A percentile compares a stretch with the other conserved stretches of the same genome.
These are phyloP conservation scores for Pseudocercospora eumusae DNA, from an alignment of 2,329 filamentous ascomycete species.

Conservation along the genomic window DNA sequence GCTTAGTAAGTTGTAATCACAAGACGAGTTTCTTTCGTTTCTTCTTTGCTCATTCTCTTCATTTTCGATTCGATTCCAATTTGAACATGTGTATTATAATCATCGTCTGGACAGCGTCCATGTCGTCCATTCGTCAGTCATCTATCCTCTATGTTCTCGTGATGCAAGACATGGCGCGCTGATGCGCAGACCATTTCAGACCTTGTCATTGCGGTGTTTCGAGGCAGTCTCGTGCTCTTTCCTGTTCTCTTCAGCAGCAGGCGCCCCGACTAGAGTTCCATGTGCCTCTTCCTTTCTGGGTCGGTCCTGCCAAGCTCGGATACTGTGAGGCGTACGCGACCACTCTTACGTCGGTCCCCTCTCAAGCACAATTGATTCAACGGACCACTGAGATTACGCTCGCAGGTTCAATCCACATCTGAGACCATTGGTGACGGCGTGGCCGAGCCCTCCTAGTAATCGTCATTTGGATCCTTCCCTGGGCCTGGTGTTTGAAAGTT, in stretches of 20 bases:
- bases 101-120: not conserved
- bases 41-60: not conserved
- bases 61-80: not conserved
- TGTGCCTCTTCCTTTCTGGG: not conserved
- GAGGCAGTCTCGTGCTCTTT: not conserved
- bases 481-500: not conserved
- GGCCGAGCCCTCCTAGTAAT: not conserved
- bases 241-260: not conserved
- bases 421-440: no score
- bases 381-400: not conserved
- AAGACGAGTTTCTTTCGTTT: not conserved
- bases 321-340: not conserved
- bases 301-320: not conserved
- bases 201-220: not conserved
- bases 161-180: not conserved
- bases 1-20: not conserved
- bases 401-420: not conserved
- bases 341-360: not conserved
- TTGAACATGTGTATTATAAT: not conserved
- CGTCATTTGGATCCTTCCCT: not conserved
- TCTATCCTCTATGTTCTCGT: not conserved
- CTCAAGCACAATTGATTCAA: not conserved
- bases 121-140: not conserved
- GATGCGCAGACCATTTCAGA: not conserved
- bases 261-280: not conserved